Evolutionary conservation across 2,329 filamentous ascomycete species (phyloP).

Genomic region (Leptographium wingfieldii): DNA sequence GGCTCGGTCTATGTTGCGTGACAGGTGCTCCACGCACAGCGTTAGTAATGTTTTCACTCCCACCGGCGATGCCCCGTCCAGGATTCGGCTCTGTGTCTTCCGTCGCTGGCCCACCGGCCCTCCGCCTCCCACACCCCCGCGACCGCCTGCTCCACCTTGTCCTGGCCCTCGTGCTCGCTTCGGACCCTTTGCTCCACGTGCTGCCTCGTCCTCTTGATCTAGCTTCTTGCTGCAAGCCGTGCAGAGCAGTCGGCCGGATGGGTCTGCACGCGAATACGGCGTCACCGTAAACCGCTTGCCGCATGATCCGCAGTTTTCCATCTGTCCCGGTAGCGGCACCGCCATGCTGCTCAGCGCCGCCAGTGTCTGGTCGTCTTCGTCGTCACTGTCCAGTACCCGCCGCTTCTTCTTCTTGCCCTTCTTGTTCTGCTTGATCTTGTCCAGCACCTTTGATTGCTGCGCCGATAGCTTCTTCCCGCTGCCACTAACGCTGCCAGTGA

Average conservation of each 20-base stretch:
- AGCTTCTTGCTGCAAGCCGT: slow-evolving; percentile 65
- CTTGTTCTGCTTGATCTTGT: slow-evolving; percentile 52
- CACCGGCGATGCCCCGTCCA: slow-evolving; percentile 57
- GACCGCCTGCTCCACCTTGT: slow-evolving; percentile 20
- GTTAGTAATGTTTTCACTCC: slow-evolving; percentile 58
- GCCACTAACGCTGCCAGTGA: background rate
- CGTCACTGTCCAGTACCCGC: slow-evolving; percentile 26
- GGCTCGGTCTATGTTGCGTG: slow-evolving; percentile 49
- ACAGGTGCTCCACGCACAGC: slow-evolving; percentile 49
- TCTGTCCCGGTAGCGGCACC: slow-evolving; percentile 61
- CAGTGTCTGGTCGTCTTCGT: slow-evolving; percentile 33
- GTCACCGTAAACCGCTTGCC: slow-evolving; percentile 87
- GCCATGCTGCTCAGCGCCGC: slow-evolving; percentile 34
- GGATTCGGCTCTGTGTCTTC: slow-evolving; percentile 68
- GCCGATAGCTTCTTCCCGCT: slow-evolving; percentile 34
- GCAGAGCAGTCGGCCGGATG: slow-evolving; percentile 68
- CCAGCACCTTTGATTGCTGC: slow-evolving; percentile 30
- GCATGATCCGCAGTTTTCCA: slow-evolving; percentile 79
- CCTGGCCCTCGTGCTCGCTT: slow-evolving; percentile 24
- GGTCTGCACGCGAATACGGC: slow-evolving; percentile 69
- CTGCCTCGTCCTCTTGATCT: slow-evolving; percentile 44
- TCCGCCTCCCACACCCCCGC: slow-evolving; percentile 28
- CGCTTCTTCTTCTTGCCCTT: slow-evolving; percentile 39
- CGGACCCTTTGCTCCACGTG: slow-evolving; percentile 36
- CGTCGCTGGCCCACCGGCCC: slow-evolving; percentile 50